A percentile compares a stretch with the other conserved stretches of the same genome.
These are phyloP conservation scores for Pyrenopolyporus hunteri DNA, from an alignment of 495 filamentous ascomycete genomes.

Conservation along the genomic window DNA sequence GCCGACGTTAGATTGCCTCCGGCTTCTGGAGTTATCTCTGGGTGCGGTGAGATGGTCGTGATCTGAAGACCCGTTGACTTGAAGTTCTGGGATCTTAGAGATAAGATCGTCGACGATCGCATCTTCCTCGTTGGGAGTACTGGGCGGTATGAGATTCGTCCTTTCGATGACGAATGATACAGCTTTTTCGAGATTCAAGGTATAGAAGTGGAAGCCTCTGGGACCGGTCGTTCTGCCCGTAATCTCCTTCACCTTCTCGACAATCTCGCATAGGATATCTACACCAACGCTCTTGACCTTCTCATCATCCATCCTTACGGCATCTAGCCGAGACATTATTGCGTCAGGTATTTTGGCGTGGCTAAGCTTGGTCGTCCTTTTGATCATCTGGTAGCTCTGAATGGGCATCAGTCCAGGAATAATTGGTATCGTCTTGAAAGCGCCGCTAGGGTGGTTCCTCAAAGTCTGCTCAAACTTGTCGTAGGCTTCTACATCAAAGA, in stretches of 20 bases:
- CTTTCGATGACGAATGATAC: constrained; percentile 91
- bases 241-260: constrained; percentile 70
- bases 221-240: constrained; percentile 58
- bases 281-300: constrained; percentile 80
- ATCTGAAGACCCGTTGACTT: constrained; percentile 45
- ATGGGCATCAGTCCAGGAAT: constrained; percentile 97
- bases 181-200: constrained; percentile 93
- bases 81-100: constrained; percentile 46
- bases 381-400: constrained; percentile 95
- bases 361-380: constrained; percentile 92
- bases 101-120: constrained; percentile 57
- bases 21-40: constrained; percentile 27
- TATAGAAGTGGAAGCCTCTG: constrained; percentile 96
- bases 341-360: constrained; percentile 78
- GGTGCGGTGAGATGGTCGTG: constrained; percentile 28
- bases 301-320: constrained; percentile 87
- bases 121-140: constrained; percentile 53
- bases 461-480: constrained; percentile 76
- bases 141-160: constrained; percentile 76
- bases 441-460: constrained; percentile 80
- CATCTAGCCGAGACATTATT: constrained; percentile 74
- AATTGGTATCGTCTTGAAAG: constrained; percentile 87
- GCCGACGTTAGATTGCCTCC: constrained; percentile 57
- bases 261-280: constrained; percentile 72
- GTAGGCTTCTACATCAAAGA: constrained; percentile 88